Evolutionary conservation across 2,329 filamentous ascomycete genomes (phyloP), one percentile per base, ranked within the genome.

Genomic region (Botrytis elliptica): DNA sequence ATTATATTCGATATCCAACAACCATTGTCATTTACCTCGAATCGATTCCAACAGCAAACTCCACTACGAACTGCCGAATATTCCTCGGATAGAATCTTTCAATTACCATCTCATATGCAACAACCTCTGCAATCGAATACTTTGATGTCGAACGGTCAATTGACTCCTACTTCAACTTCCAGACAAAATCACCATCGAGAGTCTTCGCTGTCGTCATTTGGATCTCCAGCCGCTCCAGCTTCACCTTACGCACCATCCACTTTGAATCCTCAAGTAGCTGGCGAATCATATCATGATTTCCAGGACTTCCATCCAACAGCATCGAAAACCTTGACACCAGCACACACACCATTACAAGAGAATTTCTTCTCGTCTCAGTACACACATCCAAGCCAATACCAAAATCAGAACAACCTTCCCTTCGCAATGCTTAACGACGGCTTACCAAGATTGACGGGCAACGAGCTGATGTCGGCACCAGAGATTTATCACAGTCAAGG

Each of bases 161-260:
- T 80, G 63, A 81, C 80, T 10, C 80, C 80, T n/a, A 79, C 77
- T 44, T 81, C 81, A 29, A 76, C 77, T 22, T 78, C 78, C 9
- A 77, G 79, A 75, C 73, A 75, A 33, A 65, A 66, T 38, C 89
- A 91, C 78, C 85, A 90, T 64, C 86, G 89, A 77, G 88, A 90
- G 76, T 88, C 88, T 3, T 90, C 88, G 10, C 82, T 89, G 55
- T 90, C 89, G 0, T 90, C 89, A 0, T 78, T 90, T 59, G 88
- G 87, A 18, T 90, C 89, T 0, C 65, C 72, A 14, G 85, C 87
- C 52, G 88, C 87, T n/a, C 89, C 89, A 29, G 84, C 86, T 0
- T 91, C 89, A 29, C 88, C 89, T 5, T 90, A 85, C 79, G 86
- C 85, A 57, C 83, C 85, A 73, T 88, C 84, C 78, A 86, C 84